phyloP scores from a whole-genome alignment of 352 stramenopile species.

The Pythium chondricola region DNA sequence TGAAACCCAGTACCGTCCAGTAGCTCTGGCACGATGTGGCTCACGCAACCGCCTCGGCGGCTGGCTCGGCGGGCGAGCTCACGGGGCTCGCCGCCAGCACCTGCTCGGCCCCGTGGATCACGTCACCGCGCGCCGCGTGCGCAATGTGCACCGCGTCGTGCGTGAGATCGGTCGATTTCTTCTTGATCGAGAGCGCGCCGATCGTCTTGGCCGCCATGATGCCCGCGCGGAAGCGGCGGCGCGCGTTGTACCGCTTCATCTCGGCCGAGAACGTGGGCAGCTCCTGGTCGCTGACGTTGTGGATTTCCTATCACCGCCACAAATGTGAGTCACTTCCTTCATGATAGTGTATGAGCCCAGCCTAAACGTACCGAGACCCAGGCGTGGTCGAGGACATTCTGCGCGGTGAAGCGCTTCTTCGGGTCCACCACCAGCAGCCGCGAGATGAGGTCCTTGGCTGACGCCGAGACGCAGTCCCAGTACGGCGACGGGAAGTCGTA shows the following conservation, averaged over 20 bases:
- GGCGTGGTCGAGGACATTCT: constrained; percentile 74
- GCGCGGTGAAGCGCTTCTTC: constrained; percentile 83
- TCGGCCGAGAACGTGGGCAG: constrained; percentile 87
- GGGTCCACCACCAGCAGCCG: constrained; percentile 88
- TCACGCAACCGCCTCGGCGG: constrained; percentile 8
- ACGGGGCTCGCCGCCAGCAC: constrained; percentile 15
- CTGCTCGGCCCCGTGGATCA: constrained; percentile 12
- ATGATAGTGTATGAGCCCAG: not conserved
- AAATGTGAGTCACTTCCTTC: not conserved
- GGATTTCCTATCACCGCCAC: constrained; percentile 31
- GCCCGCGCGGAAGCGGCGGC: constrained; percentile 65
- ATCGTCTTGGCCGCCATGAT: constrained; percentile 82
- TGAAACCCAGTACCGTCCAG: too few relatives aligned
- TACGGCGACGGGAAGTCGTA: constrained; percentile 93
- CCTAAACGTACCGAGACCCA: constrained; percentile 66
- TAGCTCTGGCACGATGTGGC: too few relatives aligned
- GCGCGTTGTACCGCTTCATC: constrained; percentile 86
- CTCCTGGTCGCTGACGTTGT: constrained; percentile 60
- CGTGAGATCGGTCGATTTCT: constrained; percentile 41
- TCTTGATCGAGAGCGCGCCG: constrained; percentile 32
- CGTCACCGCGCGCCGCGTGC: constrained; percentile 6
- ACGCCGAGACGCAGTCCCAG: constrained; percentile 89
- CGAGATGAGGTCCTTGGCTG: constrained; percentile 91
- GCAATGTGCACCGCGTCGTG: constrained; percentile 14
- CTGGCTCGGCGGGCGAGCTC: constrained; percentile 4